Evolutionary conservation across 1,284 basidiomycete genomes (phyloP).

Genomic region (Somion occarium): DNA sequence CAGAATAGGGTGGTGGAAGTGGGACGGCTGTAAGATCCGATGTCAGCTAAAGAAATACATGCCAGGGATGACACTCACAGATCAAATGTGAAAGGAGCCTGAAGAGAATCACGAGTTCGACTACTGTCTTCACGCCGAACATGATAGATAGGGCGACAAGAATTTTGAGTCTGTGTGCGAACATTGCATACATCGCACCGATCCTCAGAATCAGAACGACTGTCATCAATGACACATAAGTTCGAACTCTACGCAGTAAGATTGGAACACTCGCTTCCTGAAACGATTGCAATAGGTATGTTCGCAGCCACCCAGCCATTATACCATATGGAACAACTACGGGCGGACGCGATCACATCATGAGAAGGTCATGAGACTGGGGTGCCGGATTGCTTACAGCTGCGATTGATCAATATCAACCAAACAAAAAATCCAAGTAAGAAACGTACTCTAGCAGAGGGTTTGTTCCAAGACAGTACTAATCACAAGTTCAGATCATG

Average conservation of each 20-base stretch:
- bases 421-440: not conserved
- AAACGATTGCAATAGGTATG: not conserved
- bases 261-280: not conserved
- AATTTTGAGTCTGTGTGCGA: not conserved
- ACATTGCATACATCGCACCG: constrained; percentile 5
- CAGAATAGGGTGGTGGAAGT: not conserved
- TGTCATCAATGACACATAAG: not conserved
- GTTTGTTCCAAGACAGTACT: not conserved
- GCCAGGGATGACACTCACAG: not conserved
- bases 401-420: not conserved
- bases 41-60: not conserved
- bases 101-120: not conserved
- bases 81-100: not conserved
- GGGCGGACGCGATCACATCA: no score
- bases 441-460: not conserved
- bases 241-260: not conserved
- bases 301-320: not conserved
- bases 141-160: not conserved
- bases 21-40: not conserved
- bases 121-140: not conserved
- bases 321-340: constrained; percentile 3
- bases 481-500: not conserved
- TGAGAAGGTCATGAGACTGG: not conserved
- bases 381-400: no score
- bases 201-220: constrained; percentile 2